Conservation (phyloP, 1,284 basidiomycete genomes). For the Marasmius sp. region DNA sequence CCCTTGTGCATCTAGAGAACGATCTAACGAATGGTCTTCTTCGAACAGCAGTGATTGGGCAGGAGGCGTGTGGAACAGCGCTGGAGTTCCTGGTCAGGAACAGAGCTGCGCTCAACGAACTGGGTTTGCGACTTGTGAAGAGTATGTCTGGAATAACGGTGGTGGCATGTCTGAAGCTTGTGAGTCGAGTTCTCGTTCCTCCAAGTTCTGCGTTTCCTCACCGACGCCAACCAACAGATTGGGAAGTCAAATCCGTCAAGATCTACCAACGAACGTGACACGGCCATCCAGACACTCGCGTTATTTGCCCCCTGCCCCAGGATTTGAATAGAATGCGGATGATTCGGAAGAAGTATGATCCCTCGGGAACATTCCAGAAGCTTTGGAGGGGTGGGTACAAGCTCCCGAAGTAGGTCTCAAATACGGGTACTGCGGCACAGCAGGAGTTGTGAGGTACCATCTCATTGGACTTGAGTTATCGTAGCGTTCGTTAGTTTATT, state of each 20-base stretch:
- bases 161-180: constrained; percentile 76
- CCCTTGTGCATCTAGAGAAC: constrained; percentile 5
- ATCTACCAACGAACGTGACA: constrained; percentile 45
- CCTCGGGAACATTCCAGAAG: too few relatives aligned
- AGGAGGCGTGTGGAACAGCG: constrained; percentile 67
- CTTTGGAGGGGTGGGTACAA: too few relatives aligned
- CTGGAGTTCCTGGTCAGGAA: constrained; percentile 77
- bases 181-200: constrained; percentile 38
- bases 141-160: constrained; percentile 73
- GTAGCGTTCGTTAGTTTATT: too few relatives aligned
- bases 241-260: constrained; percentile 74
- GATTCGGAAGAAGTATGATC: too few relatives aligned
- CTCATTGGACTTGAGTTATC: too few relatives aligned
- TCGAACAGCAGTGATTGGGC: constrained; percentile 85
- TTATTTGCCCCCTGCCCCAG: too few relatives aligned
- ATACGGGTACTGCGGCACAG: too few relatives aligned
- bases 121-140: constrained; percentile 75
- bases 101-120: constrained; percentile 82
- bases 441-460: too few relatives aligned
- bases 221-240: constrained; percentile 45
- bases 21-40: too few relatives aligned
- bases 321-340: too few relatives aligned
- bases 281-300: neutral
- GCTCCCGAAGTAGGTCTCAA: too few relatives aligned
- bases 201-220: constrained; percentile 4